Base-by-base conservation (phyloP, 1,139 yeast genomes). In the Scheffersomyces cryptocercus region DNA sequence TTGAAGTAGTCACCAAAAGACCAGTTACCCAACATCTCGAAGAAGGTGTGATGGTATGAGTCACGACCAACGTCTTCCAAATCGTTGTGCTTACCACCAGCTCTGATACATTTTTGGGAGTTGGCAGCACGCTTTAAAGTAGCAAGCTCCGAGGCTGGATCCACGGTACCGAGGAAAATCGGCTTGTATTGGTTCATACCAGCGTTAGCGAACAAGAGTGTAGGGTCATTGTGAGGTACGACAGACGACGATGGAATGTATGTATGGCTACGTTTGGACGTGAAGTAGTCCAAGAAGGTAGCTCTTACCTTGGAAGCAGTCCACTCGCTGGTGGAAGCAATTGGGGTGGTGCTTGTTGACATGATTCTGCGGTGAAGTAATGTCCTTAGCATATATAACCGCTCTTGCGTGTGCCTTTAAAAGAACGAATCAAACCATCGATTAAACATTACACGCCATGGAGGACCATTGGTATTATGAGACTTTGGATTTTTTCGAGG, bases 21-120 rank as follows among this genome's bases (percentile, higher is more conserved):
- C 99, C 99, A 93, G 75, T 93, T 93, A 56, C 99, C 99, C 71
- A 93, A 81, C 99, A 93, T 93, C 73, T 93, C 99, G 57, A 93
- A 93, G 62, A 95, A 93, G 10, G 99, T 93, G 67, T 93, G 99
- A 67, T 93, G 99, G 64, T 93, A 93, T 44, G 96, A 88, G 67
- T 93, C 99, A 63, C 88, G 83, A 50, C 99, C 99, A 38, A 93
- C 99, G 67, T 93, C 99, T 64, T 93, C 99, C 62, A 93, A 81
- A 72, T 93, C 99, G 62, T 93, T 93, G 68, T 93, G 99, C 69
- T 93, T 93, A 65, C 99, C 99, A 67, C 99, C 99, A 35, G 99
- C 99, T 73, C 99, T 85, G 59, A 93, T 91, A 80, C 98, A 93
- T 70, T 93, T 93, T 64, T 93, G 99, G 12, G 98, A 89, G 75